Conservation (phyloP, 2,329 filamentous ascomycete genomes). For the Nigrospora osmanthi region DNA sequence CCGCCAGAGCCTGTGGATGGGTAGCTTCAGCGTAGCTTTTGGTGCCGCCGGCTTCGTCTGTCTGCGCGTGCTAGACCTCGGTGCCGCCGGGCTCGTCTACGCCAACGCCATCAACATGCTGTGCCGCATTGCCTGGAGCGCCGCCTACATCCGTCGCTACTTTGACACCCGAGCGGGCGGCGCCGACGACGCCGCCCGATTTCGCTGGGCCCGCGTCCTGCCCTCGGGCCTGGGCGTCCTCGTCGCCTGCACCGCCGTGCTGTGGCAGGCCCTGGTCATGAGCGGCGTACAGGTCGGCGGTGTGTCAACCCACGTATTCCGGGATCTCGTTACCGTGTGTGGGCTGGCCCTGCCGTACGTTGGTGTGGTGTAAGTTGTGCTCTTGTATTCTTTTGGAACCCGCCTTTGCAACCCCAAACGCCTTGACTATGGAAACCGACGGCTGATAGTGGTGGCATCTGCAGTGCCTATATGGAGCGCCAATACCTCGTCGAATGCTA, state of each 20-base stretch:
- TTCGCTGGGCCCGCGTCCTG: conserved; percentile 32
- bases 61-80: conserved; percentile 59
- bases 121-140: conserved; percentile 76
- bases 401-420: neutral
- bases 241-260: conserved; percentile 33
- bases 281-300: conserved; percentile 8
- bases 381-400: neutral
- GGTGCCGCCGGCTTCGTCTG: conserved; percentile 67
- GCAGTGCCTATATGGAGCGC: conserved; percentile 46
- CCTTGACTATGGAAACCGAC: conserved; percentile 14
- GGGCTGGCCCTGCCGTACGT: conserved; percentile 43
- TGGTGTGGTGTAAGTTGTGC: conserved; percentile 49
- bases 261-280: conserved; percentile 23
- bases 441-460: conserved; percentile 18
- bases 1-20: conserved; percentile 77
- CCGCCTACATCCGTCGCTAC: conserved; percentile 60
- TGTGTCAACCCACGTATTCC: conserved; percentile 24
- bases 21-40: conserved; percentile 69
- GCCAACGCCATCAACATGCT: conserved; percentile 90
- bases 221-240: conserved; percentile 33
- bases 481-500: conserved; percentile 44
- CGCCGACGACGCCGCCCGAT: conserved; percentile 4
- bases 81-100: conserved; percentile 72
- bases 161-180: conserved; percentile 39
- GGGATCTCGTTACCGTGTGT: conserved; percentile 38